Base-by-base conservation (phyloP, 2,329 filamentous ascomycete species). In the Geosmithia flava region DNA sequence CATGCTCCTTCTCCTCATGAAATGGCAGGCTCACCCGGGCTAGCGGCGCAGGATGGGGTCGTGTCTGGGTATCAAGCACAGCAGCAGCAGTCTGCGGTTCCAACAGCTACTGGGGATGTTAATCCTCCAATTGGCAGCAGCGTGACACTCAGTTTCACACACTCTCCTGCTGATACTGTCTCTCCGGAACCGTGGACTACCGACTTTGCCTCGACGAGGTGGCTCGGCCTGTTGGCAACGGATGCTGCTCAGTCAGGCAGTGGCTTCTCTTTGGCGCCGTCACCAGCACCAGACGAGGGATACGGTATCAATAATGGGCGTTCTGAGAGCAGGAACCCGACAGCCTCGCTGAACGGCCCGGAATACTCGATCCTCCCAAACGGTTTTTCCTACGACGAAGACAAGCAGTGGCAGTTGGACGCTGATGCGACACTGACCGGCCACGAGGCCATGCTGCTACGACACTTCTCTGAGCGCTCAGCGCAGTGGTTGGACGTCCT, bases 381-480 rank as follows among this genome's bases (percentile, higher is more conserved):
- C 45, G 44, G 44, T 50, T 20, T 44, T 11, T 30, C 50, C 16
- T 48, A 54, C 23, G 46, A 52, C 11, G 59, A 59, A 49, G 50
- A 52, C 39, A 55, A 59, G 20, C 53, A 55, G 8, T 61, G 59
- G 59, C 56, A 60, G 44, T 51, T 51, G 2, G 52, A 53, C 7
- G 48, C 46, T 2, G 55, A 59, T 44, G 54, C 60, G 23, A 47
- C 48, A 1, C 47, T 63, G 23, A 50, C 49, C 5, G 51, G 52
- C 13, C 53, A 56, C 37, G 60, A 63, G 44, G 54, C 57, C 10
- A 46, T 51, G 7, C 56, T 63, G 11, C 59, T 60, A 41, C 53
- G 58, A 2, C 56, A 56, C 46, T 63, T 60, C 46, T 55, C 56
- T 6, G 60, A 62, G 42, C 47, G 52, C 3, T 53, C 47, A n/a